Base-by-base conservation (phyloP, 2,329 filamentous ascomycete species). In the Cladosporium phlei region DNA sequence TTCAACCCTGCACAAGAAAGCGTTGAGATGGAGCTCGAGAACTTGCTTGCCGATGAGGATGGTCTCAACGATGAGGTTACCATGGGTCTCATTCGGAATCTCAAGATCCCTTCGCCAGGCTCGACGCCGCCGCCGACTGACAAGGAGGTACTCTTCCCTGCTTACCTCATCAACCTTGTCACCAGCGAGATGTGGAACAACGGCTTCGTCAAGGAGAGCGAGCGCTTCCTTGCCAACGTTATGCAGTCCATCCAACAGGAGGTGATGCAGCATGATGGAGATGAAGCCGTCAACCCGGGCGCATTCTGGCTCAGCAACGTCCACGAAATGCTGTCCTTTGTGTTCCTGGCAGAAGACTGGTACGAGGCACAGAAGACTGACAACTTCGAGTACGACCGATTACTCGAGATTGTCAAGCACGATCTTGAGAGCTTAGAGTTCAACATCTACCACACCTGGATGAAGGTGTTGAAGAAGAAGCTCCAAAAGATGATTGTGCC, bases 161-260 rank as follows among this genome's bases (percentile, higher is more conserved):
- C 93, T 8, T 98, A 97, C 68, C 83, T 98, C 59, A 98, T 98
- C 75, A 98, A 98, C 69, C 78, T 98, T 51, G 93, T 98, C 54
- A 98, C 93, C 10, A 97, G 90, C 12, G 93, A 98, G 73, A 98
- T 98, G 93, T 98, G 93, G 93, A 98, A 98, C 75, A 98, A 98
- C 61, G 93, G 93, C 37, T 98, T 96, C 64, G 93, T 98, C 59
- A 98, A 98, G 75, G 93, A 98, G 70, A 97, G 93, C 3, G 93
- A 98, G 71, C 86, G 91, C 46, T 98, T 98, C 79, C 77, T 98
- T 53, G 93, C 93, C 63, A 98, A 97, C 61, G 93, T 98, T 55
- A 98, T 98, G 93, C 93, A 97, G 70, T 95, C 90, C 6, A 97
- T 98, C 62, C 93, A 98, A 67, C 90, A 97, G 67, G 93, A 98